Conservation (phyloP, 139 green algal species). For the Ulvella scutata region DNA sequence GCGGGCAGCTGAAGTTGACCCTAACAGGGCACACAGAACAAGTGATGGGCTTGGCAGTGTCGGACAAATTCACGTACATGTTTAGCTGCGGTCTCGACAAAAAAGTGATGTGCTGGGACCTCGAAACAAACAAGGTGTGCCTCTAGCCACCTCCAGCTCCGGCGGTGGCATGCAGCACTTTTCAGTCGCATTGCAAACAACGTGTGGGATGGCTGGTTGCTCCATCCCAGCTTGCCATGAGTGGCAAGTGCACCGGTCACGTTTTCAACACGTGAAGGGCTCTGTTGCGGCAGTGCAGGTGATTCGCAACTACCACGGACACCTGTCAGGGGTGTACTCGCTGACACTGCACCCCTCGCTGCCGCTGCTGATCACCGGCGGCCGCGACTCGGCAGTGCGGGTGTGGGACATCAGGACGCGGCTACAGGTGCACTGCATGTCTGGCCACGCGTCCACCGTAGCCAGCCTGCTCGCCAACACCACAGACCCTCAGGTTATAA, state of each 20-base stretch:
- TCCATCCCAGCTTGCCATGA: too few relatives aligned
- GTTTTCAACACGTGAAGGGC: neutral
- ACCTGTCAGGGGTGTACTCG: slow-evolving; percentile 92
- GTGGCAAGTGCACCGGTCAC: neutral
- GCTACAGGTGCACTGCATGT: slow-evolving; percentile 61
- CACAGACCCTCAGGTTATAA: slow-evolving; percentile 85
- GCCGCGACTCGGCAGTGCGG: slow-evolving; percentile 72
- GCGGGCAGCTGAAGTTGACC: slow-evolving; percentile 89
- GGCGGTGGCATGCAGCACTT: neutral
- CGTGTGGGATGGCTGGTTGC: neutral
- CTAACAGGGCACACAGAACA: slow-evolving; percentile 98
- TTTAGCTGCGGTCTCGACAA: slow-evolving; percentile 94
- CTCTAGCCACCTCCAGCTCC: too few relatives aligned
- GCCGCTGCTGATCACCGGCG: slow-evolving; percentile 86
- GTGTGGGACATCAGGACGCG: slow-evolving; percentile 98
- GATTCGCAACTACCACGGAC: slow-evolving; percentile 95
- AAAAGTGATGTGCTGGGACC: slow-evolving; percentile 98
- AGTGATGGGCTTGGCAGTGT: slow-evolving; percentile 82
- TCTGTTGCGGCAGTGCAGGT: slow-evolving; percentile 36
- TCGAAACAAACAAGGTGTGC: slow-evolving; percentile 96
- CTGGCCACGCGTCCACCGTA: slow-evolving; percentile 90
- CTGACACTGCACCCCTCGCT: slow-evolving; percentile 90
- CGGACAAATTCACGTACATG: slow-evolving; percentile 88
- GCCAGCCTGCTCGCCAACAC: slow-evolving; percentile 66
- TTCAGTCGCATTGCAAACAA: neutral